Conservation (phyloP, 2,329 filamentous ascomycete species). For the Venturia effusa region DNA sequence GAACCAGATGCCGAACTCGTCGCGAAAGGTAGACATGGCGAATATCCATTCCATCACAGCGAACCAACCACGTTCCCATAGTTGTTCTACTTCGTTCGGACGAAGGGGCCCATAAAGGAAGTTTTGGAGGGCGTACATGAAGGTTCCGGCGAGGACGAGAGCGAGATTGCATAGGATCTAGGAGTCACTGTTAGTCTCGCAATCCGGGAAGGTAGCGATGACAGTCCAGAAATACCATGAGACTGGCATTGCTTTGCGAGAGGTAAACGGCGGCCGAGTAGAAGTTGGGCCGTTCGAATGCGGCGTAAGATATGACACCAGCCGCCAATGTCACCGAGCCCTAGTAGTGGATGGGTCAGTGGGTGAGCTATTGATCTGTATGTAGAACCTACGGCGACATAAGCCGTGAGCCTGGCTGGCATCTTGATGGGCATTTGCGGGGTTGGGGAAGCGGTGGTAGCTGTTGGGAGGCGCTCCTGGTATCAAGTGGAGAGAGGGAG, state of each 20-base stretch:
- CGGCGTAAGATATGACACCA: constrained; percentile 39
- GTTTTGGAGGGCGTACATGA: constrained; percentile 80
- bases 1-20: constrained; percentile 90
- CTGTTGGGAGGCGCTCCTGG: neutral
- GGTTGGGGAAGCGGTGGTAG: neutral
- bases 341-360: neutral
- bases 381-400: constrained; percentile 3
- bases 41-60: constrained; percentile 93
- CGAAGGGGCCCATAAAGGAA: constrained; percentile 84
- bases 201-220: neutral
- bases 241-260: constrained; percentile 87
- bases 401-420: constrained; percentile 8
- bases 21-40: constrained; percentile 96
- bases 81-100: constrained; percentile 88
- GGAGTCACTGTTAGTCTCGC: neutral
- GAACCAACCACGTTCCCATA: constrained; percentile 97
- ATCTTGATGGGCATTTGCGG: neutral
- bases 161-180: constrained; percentile 87
- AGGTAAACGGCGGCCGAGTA: constrained; percentile 97
- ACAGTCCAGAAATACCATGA: constrained; percentile 54
- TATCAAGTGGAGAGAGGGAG: neutral
- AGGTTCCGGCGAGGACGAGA: constrained; percentile 66
- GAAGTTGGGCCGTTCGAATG: constrained; percentile 93
- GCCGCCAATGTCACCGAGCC: constrained; percentile 10
- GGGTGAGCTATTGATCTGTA: neutral